Evolutionary conservation across 2,329 filamentous ascomycete genomes (phyloP).

Genomic region (Fusarium sp.): DNA sequence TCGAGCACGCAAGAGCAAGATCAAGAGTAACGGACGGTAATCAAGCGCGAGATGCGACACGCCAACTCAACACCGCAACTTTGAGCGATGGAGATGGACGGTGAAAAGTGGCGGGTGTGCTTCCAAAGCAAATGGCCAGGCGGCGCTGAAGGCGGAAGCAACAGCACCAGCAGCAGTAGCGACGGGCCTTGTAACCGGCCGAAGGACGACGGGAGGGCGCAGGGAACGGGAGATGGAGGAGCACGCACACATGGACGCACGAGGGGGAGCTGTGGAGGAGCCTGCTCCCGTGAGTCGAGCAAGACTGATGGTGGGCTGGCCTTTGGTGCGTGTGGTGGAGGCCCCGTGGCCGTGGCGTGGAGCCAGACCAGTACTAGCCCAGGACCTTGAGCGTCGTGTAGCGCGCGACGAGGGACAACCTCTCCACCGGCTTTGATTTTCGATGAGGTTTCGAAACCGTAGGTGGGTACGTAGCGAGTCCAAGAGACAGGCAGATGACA

Average conservation of each 20-base stretch:
- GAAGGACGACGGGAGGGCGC: neutral
- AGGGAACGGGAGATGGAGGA: constrained; percentile 16
- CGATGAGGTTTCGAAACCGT: constrained; percentile 35
- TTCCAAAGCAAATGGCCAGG: constrained; percentile 28
- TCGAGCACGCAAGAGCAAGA: constrained; percentile 6
- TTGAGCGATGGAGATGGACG: constrained; percentile 10
- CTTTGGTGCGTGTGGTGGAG: constrained; percentile 27
- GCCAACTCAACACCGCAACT: constrained; percentile 40
- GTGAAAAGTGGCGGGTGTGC: constrained; percentile 21
- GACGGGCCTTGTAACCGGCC: neutral
- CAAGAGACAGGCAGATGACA: constrained; percentile 1
- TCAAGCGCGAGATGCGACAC: constrained; percentile 42
- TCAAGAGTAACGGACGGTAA: constrained; percentile 16
- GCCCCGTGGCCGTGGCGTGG: constrained; percentile 39
- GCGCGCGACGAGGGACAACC: constrained; percentile 31
- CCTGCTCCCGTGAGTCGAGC: constrained; percentile 1
- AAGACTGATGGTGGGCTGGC: constrained; percentile 30
- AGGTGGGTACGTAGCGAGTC: constrained; percentile 31
- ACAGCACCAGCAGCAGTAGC: neutral
- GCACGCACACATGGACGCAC: neutral
- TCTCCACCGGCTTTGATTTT: constrained; percentile 28
- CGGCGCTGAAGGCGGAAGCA: constrained; percentile 11
- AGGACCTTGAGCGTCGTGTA: constrained; percentile 38
- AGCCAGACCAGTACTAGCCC: constrained; percentile 13
- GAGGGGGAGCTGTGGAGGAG: neutral